Evolutionary conservation across 2,329 filamentous ascomycete genomes (phyloP), one percentile per base, ranked within the genome.

Genomic region (Penicillium sp.): DNA sequence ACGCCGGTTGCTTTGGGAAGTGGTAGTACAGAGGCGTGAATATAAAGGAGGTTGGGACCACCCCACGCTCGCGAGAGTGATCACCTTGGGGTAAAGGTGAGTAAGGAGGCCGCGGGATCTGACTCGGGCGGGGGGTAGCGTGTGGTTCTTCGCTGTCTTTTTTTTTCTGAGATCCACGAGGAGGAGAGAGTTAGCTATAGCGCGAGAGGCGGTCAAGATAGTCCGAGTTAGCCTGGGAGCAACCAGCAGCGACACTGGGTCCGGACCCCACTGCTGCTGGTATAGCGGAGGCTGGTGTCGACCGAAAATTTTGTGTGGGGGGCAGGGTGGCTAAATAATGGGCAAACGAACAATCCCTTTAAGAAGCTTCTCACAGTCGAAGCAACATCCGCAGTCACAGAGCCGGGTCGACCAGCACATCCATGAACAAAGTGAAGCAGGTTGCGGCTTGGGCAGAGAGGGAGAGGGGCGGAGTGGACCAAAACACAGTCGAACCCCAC

Each of bases 401-500:
- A 42, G 32, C 17, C 23, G 13, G 20, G 7, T 17, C 26, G 27
- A 30, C 24, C 50, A 41, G 43, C 23, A 37, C 43, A 32, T 46
- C 43, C 23, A 46, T 37, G 30, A 37, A 46, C n/a, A 32, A 46
- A 46, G 29, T 34, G 29, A 34, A 36, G 32, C 18, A 18, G n/a
- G 41, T 23, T 48, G 46, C 39, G 47, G 48, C 49, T 61, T 53
- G 46, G 56, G 49, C 42, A 51, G 41, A 44, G 45, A 51, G 37
- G 56, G 49, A 46, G 58, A 52, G 56, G 59, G 52, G 57, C 52
- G 56, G 53, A 42, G 58, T 57, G 58, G 56, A 58, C 52, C 60
- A 61, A 61, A 62, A 60, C 60, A 62, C 30, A 55, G 27, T 45
- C 55, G 45, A 59, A 54, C 55, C 39, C 55, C 59, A 62, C 60